Base-by-base conservation (phyloP, 805 yeast species). In the Pichia eremophila region DNA sequence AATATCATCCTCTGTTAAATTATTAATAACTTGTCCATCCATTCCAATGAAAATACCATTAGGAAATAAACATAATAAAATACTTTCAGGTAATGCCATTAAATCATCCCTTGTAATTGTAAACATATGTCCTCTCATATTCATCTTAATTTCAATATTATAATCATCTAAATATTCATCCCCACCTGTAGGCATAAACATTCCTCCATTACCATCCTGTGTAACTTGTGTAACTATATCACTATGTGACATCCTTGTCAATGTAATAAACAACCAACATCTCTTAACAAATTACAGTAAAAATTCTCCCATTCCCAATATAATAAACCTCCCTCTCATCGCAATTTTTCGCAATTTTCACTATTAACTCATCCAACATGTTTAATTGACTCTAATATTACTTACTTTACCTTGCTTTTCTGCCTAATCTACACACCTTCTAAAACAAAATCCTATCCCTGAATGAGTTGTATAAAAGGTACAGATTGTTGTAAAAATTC, bases 11-110 rank as follows among this genome's bases (percentile, higher is more conserved):
- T 87, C 93, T 0, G 95, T 81, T 57, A 87, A 66, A 55, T 84
- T 85, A 34, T 86, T 75, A 48, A 88, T 85, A 9, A 85, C 84
- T 54, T 82, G 82, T 2, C 95, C 95, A 45, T 78, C 67, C 49
- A 73, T 73, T 63, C 87, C 93, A 48, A 85, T 74, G 61, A 88
- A 85, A 4, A 88, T 95, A 39, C 97, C 96, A 54, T 85, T 87
- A 15, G 96, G 96, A 59, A 88, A 86, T 22, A 93, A 68, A 57
- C 96, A 86, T 46, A 90, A 75, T 49, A 93, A 69, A 25, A 93
- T 79, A 51, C 90, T 81, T 62, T 93, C 99, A 0, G 99, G 99
- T 32, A 93, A 70, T 45, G 88, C 80, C 87, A 90, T 83, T 54
- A 93, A 74, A 62, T 88, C 96, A 57, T 87, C 95, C 52, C 96